A percentile compares a stretch with the other conserved stretches of the same genome.
These are phyloP conservation scores for Chrysoporthe austroafricana DNA, from an alignment of 2,329 filamentous ascomycete species.

Conservation along the genomic window DNA sequence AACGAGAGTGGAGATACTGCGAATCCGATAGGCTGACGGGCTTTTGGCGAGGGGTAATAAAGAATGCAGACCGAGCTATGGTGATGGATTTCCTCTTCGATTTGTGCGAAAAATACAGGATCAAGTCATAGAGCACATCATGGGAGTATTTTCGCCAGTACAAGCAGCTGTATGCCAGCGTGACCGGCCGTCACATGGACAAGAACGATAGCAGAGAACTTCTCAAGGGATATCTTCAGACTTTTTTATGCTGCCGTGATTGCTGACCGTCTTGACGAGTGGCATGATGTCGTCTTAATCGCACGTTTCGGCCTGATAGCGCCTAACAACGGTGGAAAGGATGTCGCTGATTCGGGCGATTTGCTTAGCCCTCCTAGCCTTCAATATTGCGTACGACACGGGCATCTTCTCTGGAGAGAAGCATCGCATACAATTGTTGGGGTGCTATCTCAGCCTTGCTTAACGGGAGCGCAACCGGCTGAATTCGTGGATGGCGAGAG, in stretches of 20 bases:
- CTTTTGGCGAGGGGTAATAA: conserved; percentile 9
- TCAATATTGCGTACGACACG: conserved; percentile 37
- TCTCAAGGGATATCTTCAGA: conserved; percentile 19
- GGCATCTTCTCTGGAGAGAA: conserved; percentile 31
- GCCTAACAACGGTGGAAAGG: conserved; percentile 35
- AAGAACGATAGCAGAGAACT: conserved; percentile 33
- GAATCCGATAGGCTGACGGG: conserved; percentile 9
- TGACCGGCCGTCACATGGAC: conserved; percentile 33
- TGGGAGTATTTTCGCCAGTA: conserved; percentile 36
- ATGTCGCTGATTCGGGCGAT: conserved; percentile 32
- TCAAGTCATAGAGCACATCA: conserved; percentile 32
- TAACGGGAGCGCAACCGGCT: conserved; percentile 36
- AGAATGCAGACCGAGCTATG: conserved; percentile 21
- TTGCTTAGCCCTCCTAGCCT: conserved; percentile 32
- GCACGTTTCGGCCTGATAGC: conserved; percentile 32
- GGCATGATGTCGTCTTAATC: conserved; percentile 32
- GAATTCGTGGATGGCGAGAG: conserved; percentile 38
- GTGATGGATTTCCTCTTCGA: conserved; percentile 35
- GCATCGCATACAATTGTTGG: conserved; percentile 32
- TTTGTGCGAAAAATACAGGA: conserved; percentile 33
- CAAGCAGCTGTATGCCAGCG: conserved; percentile 34
- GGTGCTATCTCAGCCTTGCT: conserved; percentile 36
- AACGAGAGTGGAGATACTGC: conserved; percentile 13
- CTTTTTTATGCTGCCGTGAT: conserved; percentile 7
- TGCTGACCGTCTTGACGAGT: conserved; percentile 25